A percentile compares a stretch with the other conserved stretches of the same genome.
These are phyloP conservation scores for Colletotrichum gloeosporioides DNA, from an alignment of 2,329 filamentous ascomycete genomes.

Conservation along the genomic window DNA sequence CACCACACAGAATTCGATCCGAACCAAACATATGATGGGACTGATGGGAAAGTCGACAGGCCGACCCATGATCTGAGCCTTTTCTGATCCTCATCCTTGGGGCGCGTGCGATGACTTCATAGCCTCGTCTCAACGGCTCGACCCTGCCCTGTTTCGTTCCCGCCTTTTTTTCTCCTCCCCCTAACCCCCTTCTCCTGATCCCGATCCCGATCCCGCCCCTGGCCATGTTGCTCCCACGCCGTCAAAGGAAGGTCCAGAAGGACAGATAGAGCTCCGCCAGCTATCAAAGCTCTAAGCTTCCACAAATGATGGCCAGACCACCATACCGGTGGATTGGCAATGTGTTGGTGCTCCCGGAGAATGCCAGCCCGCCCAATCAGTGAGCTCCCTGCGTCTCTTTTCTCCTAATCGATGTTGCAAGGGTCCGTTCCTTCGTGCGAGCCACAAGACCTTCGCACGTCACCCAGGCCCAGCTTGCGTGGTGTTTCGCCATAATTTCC, in stretches of 20 bases:
- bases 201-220: background rate
- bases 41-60: background rate
- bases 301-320: background rate
- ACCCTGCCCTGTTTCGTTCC: slow-evolving; percentile 2
- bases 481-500: background rate
- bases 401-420: background rate
- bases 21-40: background rate
- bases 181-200: background rate
- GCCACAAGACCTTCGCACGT: slow-evolving; percentile 17
- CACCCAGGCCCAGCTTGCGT: slow-evolving; percentile 2
- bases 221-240: background rate
- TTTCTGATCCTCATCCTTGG: background rate
- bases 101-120: slow-evolving; percentile 19
- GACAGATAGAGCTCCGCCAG: background rate
- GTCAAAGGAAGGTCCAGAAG: background rate
- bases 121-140: slow-evolving; percentile 10
- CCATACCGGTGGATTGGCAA: background rate
- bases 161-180: background rate
- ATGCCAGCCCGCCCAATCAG: slow-evolving; percentile 1
- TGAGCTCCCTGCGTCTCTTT: background rate
- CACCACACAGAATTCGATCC: background rate
- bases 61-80: background rate
- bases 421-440: slow-evolving; percentile 14
- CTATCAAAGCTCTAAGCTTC: background rate
- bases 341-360: background rate